phyloP scores from a whole-genome alignment of 176 grass and related monocot genomes.

The Oryza officinalis region DNA sequence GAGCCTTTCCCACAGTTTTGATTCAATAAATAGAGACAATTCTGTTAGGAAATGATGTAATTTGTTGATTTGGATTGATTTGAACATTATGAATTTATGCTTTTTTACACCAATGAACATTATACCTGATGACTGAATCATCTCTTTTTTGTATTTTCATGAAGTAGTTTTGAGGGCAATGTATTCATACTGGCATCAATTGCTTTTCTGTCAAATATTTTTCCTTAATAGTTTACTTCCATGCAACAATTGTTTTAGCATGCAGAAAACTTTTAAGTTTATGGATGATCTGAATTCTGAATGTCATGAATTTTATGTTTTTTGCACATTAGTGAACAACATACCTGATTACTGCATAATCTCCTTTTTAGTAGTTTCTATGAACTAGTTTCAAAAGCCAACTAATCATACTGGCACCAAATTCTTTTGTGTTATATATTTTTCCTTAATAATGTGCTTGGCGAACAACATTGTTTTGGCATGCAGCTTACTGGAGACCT shows the following conservation, averaged over 20 bases:
- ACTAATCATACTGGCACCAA: background rate
- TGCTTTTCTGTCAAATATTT: conserved; percentile 16
- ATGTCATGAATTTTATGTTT: background rate
- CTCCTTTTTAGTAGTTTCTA: background rate
- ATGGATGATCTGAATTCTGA: background rate
- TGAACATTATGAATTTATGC: background rate
- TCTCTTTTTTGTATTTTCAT: background rate
- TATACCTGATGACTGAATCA: background rate
- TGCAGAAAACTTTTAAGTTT: background rate
- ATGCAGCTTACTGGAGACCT: conserved; percentile 85
- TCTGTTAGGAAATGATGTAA: background rate
- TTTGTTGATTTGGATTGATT: conserved; percentile 14
- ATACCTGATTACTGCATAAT: background rate
- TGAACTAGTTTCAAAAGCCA: background rate
- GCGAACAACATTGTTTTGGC: conserved; percentile 1
- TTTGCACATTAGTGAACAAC: background rate
- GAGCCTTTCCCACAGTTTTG: background rate
- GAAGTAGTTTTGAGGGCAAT: background rate
- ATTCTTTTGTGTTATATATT: background rate
- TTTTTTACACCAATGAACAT: background rate
- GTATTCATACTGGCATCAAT: background rate
- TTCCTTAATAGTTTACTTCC: background rate
- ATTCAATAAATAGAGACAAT: background rate
- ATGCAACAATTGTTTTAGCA: conserved; percentile 7
- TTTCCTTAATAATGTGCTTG: conserved; percentile 2